Conservation (phyloP, 2,329 filamentous ascomycete species). For the Colletotrichum orchidophilum region DNA sequence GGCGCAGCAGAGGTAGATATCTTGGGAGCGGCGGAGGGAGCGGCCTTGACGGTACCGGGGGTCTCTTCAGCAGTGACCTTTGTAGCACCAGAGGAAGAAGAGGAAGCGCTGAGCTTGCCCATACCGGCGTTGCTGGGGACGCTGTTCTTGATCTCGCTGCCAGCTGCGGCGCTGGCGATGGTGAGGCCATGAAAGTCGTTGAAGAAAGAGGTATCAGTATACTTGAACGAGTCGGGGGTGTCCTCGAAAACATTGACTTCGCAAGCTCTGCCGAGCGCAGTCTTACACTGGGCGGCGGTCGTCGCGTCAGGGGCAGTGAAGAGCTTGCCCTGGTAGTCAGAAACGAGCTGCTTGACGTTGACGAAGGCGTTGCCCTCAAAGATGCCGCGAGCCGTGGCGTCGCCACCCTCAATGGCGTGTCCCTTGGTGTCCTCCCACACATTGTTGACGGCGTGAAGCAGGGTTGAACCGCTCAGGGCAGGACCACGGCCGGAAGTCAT, state of each 20-base stretch:
- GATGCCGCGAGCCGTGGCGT: slow-evolving; percentile 35
- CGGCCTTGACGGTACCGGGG: neutral
- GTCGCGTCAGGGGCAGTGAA: slow-evolving; percentile 38
- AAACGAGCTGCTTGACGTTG: slow-evolving; percentile 36
- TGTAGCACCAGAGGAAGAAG: neutral
- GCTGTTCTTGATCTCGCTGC: slow-evolving; percentile 26
- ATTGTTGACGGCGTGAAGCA: slow-evolving; percentile 44
- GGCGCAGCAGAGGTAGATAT: neutral
- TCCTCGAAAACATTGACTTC: slow-evolving; percentile 21
- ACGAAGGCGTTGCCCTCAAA: slow-evolving; percentile 41
- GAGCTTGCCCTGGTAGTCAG: slow-evolving; percentile 37
- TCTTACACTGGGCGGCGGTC: slow-evolving; percentile 25
- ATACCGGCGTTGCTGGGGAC: slow-evolving; percentile 23
- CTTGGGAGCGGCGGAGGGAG: neutral
- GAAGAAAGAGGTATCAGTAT: slow-evolving; percentile 19
- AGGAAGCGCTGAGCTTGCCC: slow-evolving; percentile 22
- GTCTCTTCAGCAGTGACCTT: neutral
- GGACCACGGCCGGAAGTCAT: slow-evolving; percentile 39
- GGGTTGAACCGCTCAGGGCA: slow-evolving; percentile 39
- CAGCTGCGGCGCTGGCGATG: slow-evolving; percentile 16
- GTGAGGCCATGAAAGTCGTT: slow-evolving; percentile 9
- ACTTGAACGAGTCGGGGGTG: slow-evolving; percentile 10
- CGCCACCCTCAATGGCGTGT: slow-evolving; percentile 40
- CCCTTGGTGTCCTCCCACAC: slow-evolving; percentile 40
- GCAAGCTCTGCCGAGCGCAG: slow-evolving; percentile 23